These are phyloP conservation scores for Tricholoma furcatifolium DNA, from an alignment of 768 basidiomycete species.

Conservation along the genomic window DNA sequence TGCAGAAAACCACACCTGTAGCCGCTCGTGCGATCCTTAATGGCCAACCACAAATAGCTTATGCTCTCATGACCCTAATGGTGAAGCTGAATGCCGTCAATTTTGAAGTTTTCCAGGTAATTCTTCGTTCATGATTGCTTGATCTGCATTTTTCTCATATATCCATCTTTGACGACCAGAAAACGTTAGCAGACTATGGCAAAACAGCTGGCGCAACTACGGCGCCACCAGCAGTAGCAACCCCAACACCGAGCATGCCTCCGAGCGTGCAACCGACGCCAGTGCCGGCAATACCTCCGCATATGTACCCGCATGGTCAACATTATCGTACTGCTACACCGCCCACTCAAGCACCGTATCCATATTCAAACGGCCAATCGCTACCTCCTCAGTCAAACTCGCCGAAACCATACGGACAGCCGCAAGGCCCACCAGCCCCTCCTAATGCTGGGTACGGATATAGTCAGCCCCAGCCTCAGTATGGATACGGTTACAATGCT, in stretches of 20 bases:
- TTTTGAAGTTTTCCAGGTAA: constrained; percentile 73
- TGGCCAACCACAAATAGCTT: constrained; percentile 72
- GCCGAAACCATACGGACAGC: constrained; percentile 13
- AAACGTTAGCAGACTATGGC: constrained; percentile 60
- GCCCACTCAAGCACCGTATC: constrained; percentile 25
- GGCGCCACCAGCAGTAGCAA: constrained; percentile 22
- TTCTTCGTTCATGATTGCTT: constrained; percentile 4
- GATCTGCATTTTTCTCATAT: not conserved
- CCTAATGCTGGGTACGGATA: constrained; percentile 16
- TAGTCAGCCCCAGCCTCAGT: constrained; percentile 17
- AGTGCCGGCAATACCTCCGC: constrained; percentile 47
- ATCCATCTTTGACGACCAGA: constrained; percentile 33
- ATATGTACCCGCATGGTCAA: constrained; percentile 31
- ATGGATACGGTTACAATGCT: constrained; percentile 5
- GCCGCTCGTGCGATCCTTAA: constrained; percentile 70
- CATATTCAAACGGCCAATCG: constrained; percentile 23
- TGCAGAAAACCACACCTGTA: constrained; percentile 71
- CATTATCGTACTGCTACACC: constrained; percentile 36
- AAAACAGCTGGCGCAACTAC: constrained; percentile 21
- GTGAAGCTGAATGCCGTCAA: constrained; percentile 75
- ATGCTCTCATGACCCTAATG: constrained; percentile 76
- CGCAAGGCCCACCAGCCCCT: constrained; percentile 4
- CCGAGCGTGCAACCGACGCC: constrained; percentile 28
- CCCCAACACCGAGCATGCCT: constrained; percentile 19
- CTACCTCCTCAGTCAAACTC: constrained; percentile 6